These are phyloP conservation scores for Pseudogymnoascus verrucosus DNA, from an alignment of 2,329 filamentous ascomycete genomes.

Conservation along the genomic window DNA sequence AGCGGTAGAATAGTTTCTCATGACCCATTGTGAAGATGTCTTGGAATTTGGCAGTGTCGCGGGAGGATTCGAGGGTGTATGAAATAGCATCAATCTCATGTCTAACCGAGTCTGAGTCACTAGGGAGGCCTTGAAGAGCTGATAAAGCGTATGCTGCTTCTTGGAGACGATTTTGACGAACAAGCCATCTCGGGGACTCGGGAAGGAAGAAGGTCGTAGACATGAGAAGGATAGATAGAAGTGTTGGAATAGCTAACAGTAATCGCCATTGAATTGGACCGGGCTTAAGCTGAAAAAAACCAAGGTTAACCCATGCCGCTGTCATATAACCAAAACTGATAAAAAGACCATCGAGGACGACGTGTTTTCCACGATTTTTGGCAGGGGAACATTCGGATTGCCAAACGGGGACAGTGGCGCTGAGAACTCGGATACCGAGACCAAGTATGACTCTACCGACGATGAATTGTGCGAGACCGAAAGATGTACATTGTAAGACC, in stretches of 20 bases:
- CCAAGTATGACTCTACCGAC: conserved; percentile 22
- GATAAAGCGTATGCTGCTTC: conserved; percentile 16
- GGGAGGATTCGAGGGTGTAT: conserved; percentile 37
- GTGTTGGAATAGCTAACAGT: not conserved
- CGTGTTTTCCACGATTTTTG: conserved; percentile 40
- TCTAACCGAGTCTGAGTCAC: conserved; percentile 24
- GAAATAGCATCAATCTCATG: conserved; percentile 40
- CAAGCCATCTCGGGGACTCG: conserved; percentile 41
- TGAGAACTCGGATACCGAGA: conserved; percentile 30
- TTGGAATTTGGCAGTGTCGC: conserved; percentile 30
- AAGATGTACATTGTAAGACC: conserved; percentile 20
- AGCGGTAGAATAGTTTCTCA: conserved; percentile 43
- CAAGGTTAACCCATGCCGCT: conserved; percentile 51
- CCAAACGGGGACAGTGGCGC: conserved; percentile 33
- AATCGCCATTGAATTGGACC: conserved; percentile 16
- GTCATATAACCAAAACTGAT: conserved; percentile 48
- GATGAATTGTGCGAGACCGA: conserved; percentile 33
- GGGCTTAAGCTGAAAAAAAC: conserved; percentile 28
- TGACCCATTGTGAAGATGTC: conserved; percentile 42
- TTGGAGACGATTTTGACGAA: not conserved
- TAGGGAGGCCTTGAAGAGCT: conserved; percentile 25
- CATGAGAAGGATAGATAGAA: not conserved
- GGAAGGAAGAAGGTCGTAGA: conserved; percentile 41
- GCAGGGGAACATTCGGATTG: conserved; percentile 31
- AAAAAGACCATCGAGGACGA: conserved; percentile 48